Evolutionary conservation across 345 rosid species (phyloP), one percentile per base, ranked within the genome.

Genomic region (Viola odorata): DNA sequence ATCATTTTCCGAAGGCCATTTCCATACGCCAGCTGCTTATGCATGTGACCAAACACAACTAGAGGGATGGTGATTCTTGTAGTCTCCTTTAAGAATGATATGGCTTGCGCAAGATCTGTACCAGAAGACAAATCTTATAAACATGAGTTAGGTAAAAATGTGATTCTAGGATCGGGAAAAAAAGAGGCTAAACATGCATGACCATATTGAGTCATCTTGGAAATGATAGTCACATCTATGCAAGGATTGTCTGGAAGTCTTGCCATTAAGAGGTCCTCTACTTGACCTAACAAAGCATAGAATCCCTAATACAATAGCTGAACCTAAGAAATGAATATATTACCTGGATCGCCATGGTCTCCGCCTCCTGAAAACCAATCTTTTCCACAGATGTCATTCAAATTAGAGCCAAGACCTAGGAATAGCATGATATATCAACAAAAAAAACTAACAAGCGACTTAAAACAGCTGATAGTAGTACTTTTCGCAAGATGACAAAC

Each of bases 261-360:
- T 37, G 37, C n/a, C 41, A 7, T 40, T 16, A 36, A 54, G 17
- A 23, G 16, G 50, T 54, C 45, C 12, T 41, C 42, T 1, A 16
- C 14, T 16, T 42, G 48, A 63, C 8, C 41, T 38, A 50, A 36
- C 59, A 36, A 55, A 37, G 14, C 36, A n/a, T 23, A 23, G 17
- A 15, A 23, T 14, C 16, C 32, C 6, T 53, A 37, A 8, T 51
- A 57, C 37, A 50, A 58, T 53, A 45, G 57, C 55, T 53, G 42
- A 53, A 53, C 39, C 49, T 7, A 42, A 57, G 32, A 59, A 42
- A 23, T 23, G 1, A 23, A 23, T 23, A 23, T 13, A 32, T 55
- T 76, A 88, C 96, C 96, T 72, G 83, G 91, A 87, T 89, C 96
- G 59, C 98, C 98, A 80, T 88, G 81, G 81, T 86, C 96, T 39